Evolutionary conservation across 345 rosid species (phyloP).

Genomic region (Dimocarpus longan): DNA sequence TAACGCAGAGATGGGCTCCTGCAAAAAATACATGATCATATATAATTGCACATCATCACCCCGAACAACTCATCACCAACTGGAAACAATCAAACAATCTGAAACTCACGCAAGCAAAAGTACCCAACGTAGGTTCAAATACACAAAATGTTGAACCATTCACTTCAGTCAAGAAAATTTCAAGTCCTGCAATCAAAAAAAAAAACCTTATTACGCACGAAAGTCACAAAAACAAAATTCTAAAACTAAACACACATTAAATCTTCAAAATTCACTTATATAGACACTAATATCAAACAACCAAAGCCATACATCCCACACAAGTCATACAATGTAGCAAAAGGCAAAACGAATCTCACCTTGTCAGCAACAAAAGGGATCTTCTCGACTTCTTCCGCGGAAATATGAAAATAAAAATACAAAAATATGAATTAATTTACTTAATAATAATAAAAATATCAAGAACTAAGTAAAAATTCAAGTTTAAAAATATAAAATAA

Average conservation of each 20-base stretch:
- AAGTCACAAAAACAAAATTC: background rate
- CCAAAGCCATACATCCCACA: background rate
- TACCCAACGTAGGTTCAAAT: too few relatives aligned
- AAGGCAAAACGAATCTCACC: conserved; percentile 36
- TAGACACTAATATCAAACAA: background rate
- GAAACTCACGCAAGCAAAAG: too few relatives aligned
- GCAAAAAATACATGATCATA: conserved; percentile 25
- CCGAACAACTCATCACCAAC: conserved; percentile 8
- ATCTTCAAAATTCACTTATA: background rate
- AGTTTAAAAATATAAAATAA: too few relatives aligned
- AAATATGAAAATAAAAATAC: too few relatives aligned
- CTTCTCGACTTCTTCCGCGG: conserved; percentile 55
- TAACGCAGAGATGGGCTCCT: conserved; percentile 89
- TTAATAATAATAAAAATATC: too few relatives aligned
- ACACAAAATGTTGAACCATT: too few relatives aligned
- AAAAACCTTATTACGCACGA: too few relatives aligned
- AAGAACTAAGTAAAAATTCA: too few relatives aligned
- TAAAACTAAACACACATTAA: too few relatives aligned
- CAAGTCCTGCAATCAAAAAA: background rate
- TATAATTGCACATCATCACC: background rate
- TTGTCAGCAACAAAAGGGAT: conserved; percentile 90
- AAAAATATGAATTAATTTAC: too few relatives aligned
- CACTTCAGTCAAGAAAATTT: background rate
- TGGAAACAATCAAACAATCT: background rate
- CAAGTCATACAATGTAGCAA: conserved; percentile 16